Evolutionary conservation across 495 filamentous ascomycete species (phyloP).

Genomic region (Echria macrotheca): DNA sequence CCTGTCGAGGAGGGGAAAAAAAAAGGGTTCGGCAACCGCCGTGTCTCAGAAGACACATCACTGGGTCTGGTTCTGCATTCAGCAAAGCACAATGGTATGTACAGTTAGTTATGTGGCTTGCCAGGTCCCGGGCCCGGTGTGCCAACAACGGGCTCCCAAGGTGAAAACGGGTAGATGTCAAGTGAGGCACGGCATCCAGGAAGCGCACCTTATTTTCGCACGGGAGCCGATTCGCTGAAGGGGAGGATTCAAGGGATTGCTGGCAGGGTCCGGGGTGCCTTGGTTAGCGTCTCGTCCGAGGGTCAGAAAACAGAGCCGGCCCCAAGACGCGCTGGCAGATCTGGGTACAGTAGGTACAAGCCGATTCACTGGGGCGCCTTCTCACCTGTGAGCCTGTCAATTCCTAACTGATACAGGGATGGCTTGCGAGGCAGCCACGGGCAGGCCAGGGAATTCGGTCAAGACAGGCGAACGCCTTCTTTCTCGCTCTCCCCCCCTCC

Average conservation of each 20-base stretch:
- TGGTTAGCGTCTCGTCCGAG: conserved; percentile 8
- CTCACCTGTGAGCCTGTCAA: conserved; percentile 7
- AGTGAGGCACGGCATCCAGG: conserved; percentile 19
- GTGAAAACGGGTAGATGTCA: conserved; percentile 23
- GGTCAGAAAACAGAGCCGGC: conserved; percentile 9
- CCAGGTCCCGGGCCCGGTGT: too few relatives aligned
- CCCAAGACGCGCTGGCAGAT: conserved; percentile 10
- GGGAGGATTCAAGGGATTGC: conserved; percentile 2
- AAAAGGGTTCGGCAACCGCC: too few relatives aligned
- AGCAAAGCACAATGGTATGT: too few relatives aligned
- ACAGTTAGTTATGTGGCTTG: too few relatives aligned
- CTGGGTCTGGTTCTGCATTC: too few relatives aligned
- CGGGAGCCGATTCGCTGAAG: conserved; percentile 20
- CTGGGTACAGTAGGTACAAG: conserved; percentile 6
- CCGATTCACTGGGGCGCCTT: neutral
- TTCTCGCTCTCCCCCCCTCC: too few relatives aligned
- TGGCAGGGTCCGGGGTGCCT: conserved; percentile 21
- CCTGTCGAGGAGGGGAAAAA: too few relatives aligned
- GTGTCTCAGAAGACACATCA: too few relatives aligned
- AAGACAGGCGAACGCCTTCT: neutral
- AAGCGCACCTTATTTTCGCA: conserved; percentile 25
- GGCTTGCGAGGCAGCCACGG: conserved; percentile 18
- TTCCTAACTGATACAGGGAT: conserved; percentile 22
- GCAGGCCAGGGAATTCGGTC: neutral
- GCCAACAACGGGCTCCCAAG: too few relatives aligned